These are phyloP conservation scores for Parachaetomium inaequale DNA, from an alignment of 495 filamentous ascomycete genomes.

Conservation along the genomic window DNA sequence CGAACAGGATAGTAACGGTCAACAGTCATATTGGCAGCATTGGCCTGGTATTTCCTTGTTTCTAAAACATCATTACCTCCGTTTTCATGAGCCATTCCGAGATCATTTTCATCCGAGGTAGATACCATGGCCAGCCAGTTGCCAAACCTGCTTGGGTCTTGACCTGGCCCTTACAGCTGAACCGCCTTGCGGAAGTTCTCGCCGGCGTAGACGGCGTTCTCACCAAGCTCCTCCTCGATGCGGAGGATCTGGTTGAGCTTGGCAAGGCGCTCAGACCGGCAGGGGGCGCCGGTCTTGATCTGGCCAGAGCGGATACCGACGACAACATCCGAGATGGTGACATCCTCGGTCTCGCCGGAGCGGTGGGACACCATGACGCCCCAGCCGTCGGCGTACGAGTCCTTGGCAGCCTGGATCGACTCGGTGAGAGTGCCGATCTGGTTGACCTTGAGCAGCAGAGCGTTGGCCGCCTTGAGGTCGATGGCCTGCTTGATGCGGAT, in stretches of 20 bases:
- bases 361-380: conserved; percentile 99
- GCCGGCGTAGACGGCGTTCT: conserved; percentile 86
- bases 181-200: conserved; percentile 85
- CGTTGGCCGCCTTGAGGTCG: conserved; percentile 96
- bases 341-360: conserved; percentile 98
- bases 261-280: conserved; percentile 92
- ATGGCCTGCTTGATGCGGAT: conserved; percentile 99
- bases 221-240: conserved; percentile 98
- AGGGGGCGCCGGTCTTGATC: conserved; percentile 99
- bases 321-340: conserved; percentile 96
- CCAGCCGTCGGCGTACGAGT: conserved; percentile 95
- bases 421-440: conserved; percentile 98
- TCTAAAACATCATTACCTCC: conserved; percentile 23
- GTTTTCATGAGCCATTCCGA: conserved; percentile 31
- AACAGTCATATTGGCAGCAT: conserved; percentile 5
- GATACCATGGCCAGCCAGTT: conserved; percentile 18
- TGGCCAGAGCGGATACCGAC: conserved; percentile 94
- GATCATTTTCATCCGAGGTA: conserved; percentile 26
- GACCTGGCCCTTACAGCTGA: conserved; percentile 60
- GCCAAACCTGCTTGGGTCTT: conserved; percentile 4
- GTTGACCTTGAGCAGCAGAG: conserved; percentile 98
- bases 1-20: background rate
- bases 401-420: conserved; percentile 99
- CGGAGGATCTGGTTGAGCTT: conserved; percentile 99
- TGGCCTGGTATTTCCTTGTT: conserved; percentile 28